These are phyloP conservation scores for Graphilbum fragrans DNA, from an alignment of 2,329 filamentous ascomycete genomes.

Conservation along the genomic window DNA sequence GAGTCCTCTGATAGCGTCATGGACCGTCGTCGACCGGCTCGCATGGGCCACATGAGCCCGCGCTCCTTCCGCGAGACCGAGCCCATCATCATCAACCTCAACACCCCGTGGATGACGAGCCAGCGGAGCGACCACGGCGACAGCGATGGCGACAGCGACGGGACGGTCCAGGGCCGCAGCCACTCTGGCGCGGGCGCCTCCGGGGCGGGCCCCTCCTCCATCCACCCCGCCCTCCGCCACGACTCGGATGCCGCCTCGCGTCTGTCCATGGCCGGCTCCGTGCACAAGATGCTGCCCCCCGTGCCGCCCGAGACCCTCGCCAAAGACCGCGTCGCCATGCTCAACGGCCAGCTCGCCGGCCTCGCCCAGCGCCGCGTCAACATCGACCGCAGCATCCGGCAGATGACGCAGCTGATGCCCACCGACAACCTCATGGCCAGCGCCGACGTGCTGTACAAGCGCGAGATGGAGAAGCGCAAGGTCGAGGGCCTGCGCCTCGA, in stretches of 20 bases:
- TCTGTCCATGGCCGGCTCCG: conserved; percentile 20
- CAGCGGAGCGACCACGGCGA: conserved; percentile 6
- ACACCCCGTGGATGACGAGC: conserved; percentile 18
- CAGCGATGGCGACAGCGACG: conserved; percentile 2
- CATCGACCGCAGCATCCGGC: conserved; percentile 58
- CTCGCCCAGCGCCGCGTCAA: conserved; percentile 58
- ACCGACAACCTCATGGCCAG: conserved; percentile 56
- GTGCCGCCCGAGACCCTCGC: conserved; percentile 46
- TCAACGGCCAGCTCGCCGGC: conserved; percentile 53
- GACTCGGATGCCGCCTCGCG: conserved; percentile 11
- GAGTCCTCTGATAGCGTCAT: conserved; percentile 19
- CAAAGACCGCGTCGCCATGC: conserved; percentile 51
- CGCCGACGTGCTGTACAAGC: conserved; percentile 45
- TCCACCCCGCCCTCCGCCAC: neutral
- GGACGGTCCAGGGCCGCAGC: conserved; percentile 1
- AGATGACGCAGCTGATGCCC: conserved; percentile 69
- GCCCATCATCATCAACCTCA: conserved; percentile 22
- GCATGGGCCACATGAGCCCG: conserved; percentile 11
- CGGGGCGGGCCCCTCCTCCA: no score
- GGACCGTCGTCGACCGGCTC: conserved; percentile 24
- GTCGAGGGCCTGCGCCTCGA: conserved; percentile 54
- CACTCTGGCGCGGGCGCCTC: neutral
- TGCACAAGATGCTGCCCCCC: conserved; percentile 47
- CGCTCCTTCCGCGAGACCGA: conserved; percentile 4
- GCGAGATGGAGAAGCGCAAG: conserved; percentile 48